Percentiles rank a stretch among this genome's conserved stretches.
phyloP scores from a whole-genome alignment of 768 basidiomycete genomes.

The Coprinellus micaceus region DNA sequence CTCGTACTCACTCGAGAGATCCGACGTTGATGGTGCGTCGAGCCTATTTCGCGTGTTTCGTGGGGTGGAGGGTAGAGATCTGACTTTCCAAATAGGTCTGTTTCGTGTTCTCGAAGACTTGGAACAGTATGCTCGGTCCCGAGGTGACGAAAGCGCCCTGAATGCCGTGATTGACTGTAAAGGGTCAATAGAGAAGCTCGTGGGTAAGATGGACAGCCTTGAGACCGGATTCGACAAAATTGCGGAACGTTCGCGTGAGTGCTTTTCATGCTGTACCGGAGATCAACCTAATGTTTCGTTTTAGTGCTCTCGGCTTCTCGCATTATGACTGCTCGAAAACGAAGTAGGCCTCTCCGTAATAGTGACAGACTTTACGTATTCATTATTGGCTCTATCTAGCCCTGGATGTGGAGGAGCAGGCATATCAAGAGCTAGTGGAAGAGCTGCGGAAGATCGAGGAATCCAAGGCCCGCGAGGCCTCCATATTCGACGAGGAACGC shows the following conservation, averaged over 20 bases:
- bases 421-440: slow-evolving; percentile 67
- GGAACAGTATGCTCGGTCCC: slow-evolving; percentile 50
- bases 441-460: slow-evolving; percentile 62
- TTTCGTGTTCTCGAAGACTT: slow-evolving; percentile 63
- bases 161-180: slow-evolving; percentile 62
- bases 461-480: slow-evolving; percentile 54
- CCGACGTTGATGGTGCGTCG: slow-evolving; percentile 69
- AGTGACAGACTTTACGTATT: no score
- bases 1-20: slow-evolving; percentile 62
- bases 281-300: slow-evolving; percentile 7
- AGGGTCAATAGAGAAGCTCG: slow-evolving; percentile 59
- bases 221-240: slow-evolving; percentile 82
- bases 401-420: slow-evolving; percentile 70
- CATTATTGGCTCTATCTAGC: slow-evolving; percentile 36
- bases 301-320: slow-evolving; percentile 76
- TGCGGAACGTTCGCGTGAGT: slow-evolving; percentile 78
- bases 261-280: slow-evolving; percentile 6
- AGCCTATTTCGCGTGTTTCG: slow-evolving; percentile 1
- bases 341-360: slow-evolving; percentile 62
- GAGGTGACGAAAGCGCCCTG: slow-evolving; percentile 43
- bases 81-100: slow-evolving; percentile 40
- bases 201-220: slow-evolving; percentile 74
- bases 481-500: slow-evolving; percentile 56
- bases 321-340: slow-evolving; percentile 61
- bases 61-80: slow-evolving; percentile 12